These are phyloP conservation scores for Kodamaea hsintzibuensis DNA, from an alignment of 805 yeast genomes.

Conservation along the genomic window DNA sequence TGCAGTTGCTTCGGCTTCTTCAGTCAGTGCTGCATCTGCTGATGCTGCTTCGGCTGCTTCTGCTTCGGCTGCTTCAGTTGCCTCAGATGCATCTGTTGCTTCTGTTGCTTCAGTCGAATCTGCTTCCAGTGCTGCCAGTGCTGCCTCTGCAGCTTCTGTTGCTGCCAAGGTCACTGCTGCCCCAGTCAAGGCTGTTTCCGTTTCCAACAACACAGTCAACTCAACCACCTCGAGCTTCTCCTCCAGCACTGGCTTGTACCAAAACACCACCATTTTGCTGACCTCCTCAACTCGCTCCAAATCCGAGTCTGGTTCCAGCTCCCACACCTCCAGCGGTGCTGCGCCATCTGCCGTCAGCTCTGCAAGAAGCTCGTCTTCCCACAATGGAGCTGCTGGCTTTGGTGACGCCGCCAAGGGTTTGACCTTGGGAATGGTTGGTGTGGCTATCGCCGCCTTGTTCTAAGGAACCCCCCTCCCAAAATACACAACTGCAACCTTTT, in stretches of 20 bases:
- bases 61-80: conserved; percentile 25
- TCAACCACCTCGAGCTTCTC: conserved; percentile 21
- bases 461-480: conserved; percentile 15
- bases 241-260: conserved; percentile 21
- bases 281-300: conserved; percentile 6
- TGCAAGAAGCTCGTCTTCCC: conserved; percentile 26
- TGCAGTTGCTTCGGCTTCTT: conserved; percentile 8
- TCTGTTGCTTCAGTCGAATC: conserved; percentile 10
- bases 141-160: conserved; percentile 12
- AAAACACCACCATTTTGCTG: conserved; percentile 10
- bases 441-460: conserved; percentile 37
- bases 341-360: conserved; percentile 25
- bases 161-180: conserved; percentile 7
- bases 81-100: conserved; percentile 20
- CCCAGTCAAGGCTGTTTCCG: conserved; percentile 35
- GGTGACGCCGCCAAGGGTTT: conserved; percentile 24
- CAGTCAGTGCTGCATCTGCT: conserved; percentile 18
- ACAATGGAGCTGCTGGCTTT: conserved; percentile 29
- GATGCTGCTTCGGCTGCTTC: conserved; percentile 15
- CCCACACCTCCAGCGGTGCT: conserved; percentile 18
- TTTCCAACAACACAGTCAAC: conserved; percentile 30
- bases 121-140: conserved; percentile 31
- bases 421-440: conserved; percentile 26
- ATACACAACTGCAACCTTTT: neutral
- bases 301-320: conserved; percentile 14